A percentile compares a stretch with the other conserved stretches of the same genome.
These are phyloP conservation scores for Candida khao-thaluensis DNA, from an alignment of 805 yeast genomes.

Conservation along the genomic window DNA sequence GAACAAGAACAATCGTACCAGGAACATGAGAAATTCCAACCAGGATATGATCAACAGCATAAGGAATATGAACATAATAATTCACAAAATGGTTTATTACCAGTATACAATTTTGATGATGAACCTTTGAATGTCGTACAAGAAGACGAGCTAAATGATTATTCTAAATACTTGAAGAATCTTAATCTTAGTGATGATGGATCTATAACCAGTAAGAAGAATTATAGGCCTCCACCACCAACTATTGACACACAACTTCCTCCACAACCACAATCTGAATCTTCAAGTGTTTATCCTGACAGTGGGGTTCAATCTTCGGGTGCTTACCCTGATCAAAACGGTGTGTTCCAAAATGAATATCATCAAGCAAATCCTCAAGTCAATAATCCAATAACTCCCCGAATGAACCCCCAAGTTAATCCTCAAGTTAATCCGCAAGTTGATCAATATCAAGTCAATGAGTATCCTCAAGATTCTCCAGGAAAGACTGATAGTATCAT, in stretches of 20 bases:
- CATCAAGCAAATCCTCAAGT: no score
- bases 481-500: slow-evolving; percentile 9
- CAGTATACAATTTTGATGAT: slow-evolving; percentile 23
- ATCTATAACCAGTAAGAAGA: slow-evolving; percentile 5
- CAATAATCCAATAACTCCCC: no score
- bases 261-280: not conserved
- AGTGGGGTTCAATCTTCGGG: not conserved
- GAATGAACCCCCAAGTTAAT: no score
- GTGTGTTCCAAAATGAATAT: no score
- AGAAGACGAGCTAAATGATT: slow-evolving; percentile 21
- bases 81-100: slow-evolving; percentile 15
- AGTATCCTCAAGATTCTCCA: slow-evolving; percentile 7
- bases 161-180: slow-evolving; percentile 21
- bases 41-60: slow-evolving; percentile 12
- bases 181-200: slow-evolving; percentile 17
- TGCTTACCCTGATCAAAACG: no score
- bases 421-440: no score
- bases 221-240: slow-evolving; percentile 15
- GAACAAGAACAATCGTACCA: no score
- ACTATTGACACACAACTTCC: slow-evolving; percentile 5
- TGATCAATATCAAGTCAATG: slow-evolving; percentile 1
- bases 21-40: no score
- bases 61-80: slow-evolving; percentile 1
- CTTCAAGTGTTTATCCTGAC: slow-evolving; percentile 4
- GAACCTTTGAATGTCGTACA: slow-evolving; percentile 16